These are phyloP conservation scores for Oidiodendron maius DNA, from an alignment of 495 filamentous ascomycete species.

Conservation along the genomic window DNA sequence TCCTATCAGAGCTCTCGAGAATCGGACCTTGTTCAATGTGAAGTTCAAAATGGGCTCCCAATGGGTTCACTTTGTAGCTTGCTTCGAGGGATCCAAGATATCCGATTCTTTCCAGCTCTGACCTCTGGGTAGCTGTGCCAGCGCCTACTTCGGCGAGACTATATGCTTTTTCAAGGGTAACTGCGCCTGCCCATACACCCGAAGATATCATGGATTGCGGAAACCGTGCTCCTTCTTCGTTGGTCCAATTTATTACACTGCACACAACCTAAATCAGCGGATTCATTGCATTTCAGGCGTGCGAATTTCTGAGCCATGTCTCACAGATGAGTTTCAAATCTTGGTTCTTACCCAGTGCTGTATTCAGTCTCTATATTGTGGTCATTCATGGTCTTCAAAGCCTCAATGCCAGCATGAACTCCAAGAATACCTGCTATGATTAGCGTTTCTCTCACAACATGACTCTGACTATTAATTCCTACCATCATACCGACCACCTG, in stretches of 20 bases:
- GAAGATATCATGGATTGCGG: conserved; percentile 71
- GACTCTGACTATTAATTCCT: too few species aligned
- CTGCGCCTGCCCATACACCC: conserved; percentile 69
- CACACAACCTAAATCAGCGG: too few species aligned
- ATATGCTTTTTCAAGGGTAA: conserved; percentile 58
- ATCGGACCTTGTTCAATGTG: conserved; percentile 69
- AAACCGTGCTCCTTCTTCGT: conserved; percentile 79
- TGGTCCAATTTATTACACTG: conserved; percentile 77
- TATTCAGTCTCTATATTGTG: conserved; percentile 63
- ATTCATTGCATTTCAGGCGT: too few species aligned
- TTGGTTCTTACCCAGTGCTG: conserved; percentile 29
- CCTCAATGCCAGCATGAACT: conserved; percentile 65
- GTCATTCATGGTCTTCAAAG: conserved; percentile 62
- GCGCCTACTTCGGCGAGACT: conserved; percentile 48
- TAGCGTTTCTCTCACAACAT: too few species aligned
- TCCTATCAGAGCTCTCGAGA: conserved; percentile 53
- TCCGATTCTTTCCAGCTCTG: conserved; percentile 63
- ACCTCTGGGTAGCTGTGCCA: conserved; percentile 54
- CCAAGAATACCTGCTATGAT: conserved; percentile 64
- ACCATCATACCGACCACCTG: conserved; percentile 62
- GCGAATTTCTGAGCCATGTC: too few species aligned
- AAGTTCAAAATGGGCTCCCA: conserved; percentile 78
- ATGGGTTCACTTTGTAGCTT: conserved; percentile 54
- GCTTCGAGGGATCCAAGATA: conserved; percentile 57
- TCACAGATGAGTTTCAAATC: not conserved